These are phyloP conservation scores for Polymyxa betae DNA, from an alignment of 208 protist genomes.

Conservation along the genomic window DNA sequence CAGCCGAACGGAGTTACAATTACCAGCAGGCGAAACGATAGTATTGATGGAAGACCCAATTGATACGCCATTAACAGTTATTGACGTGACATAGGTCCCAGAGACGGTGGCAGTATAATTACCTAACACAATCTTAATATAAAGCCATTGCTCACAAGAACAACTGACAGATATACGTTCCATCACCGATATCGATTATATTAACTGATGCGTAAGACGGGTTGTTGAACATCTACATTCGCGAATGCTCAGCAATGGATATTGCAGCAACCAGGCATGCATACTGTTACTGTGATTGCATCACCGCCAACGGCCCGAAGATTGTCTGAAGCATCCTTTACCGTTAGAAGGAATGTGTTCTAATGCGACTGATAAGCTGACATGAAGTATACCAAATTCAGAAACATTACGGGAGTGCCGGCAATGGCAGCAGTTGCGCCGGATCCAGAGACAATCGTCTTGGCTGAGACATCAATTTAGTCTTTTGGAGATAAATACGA, in stretches of 20 bases:
- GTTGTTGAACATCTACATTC: neutral
- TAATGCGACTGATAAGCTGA: neutral
- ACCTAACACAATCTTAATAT: neutral
- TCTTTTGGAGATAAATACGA: neutral
- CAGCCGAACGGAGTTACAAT: no score
- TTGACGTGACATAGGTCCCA: neutral
- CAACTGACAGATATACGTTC: neutral
- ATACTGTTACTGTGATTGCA: neutral
- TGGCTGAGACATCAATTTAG: neutral
- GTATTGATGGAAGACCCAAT: conserved; percentile 19
- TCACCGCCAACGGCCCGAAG: neutral
- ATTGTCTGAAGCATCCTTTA: conserved; percentile 28
- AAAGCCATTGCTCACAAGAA: neutral
- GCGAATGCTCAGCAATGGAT: neutral
- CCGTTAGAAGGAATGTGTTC: neutral
- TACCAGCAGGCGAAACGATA: neutral
- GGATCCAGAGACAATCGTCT: neutral
- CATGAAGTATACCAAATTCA: no score
- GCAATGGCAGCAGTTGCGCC: neutral
- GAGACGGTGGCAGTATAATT: conserved; percentile 36
- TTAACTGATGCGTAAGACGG: neutral
- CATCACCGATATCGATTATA: neutral
- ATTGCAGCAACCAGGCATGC: neutral
- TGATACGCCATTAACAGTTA: neutral
- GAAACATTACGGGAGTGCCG: neutral